Evolutionary conservation across 331 rosid genomes (phyloP).

Genomic region (Dryas integrifolia): DNA sequence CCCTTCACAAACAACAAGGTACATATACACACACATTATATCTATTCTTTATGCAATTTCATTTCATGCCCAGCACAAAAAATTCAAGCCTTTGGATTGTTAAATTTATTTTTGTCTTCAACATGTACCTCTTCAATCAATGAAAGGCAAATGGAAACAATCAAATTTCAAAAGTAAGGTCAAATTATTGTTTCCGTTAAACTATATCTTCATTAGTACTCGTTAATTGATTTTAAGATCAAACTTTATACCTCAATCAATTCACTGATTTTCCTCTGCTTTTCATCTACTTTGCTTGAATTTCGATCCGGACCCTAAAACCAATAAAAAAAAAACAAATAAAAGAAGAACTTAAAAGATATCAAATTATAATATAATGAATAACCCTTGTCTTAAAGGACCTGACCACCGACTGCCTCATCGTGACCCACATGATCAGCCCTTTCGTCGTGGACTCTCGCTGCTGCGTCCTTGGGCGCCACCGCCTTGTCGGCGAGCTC

Average conservation of each 20-base stretch:
- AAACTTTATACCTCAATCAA: conserved; percentile 29
- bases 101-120: too few species aligned
- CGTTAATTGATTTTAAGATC: not conserved
- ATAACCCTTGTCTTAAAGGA: not conserved
- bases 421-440: conserved; percentile 33
- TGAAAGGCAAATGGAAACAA: too few species aligned
- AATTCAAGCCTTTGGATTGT: too few species aligned
- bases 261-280: conserved; percentile 27
- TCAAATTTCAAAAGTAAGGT: too few species aligned
- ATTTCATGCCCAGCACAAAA: not conserved
- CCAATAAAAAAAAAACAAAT: conserved; percentile 15
- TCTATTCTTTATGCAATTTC: not conserved
- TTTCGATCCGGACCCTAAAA: conserved; percentile 35
- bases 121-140: too few species aligned
- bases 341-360: conserved; percentile 7
- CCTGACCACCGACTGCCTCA: conserved; percentile 49
- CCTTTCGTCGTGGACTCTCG: conserved; percentile 21
- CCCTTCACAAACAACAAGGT: not conserved
- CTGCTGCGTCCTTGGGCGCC: conserved; percentile 36
- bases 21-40: not conserved
- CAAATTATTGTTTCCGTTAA: not conserved
- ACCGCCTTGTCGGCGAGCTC: conserved; percentile 38
- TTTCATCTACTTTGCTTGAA: conserved; percentile 26
- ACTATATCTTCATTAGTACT: not conserved
- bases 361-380: too few species aligned